Conservation (phyloP, 106 monocot genomes). For the Acanthochlamys bracteata region DNA sequence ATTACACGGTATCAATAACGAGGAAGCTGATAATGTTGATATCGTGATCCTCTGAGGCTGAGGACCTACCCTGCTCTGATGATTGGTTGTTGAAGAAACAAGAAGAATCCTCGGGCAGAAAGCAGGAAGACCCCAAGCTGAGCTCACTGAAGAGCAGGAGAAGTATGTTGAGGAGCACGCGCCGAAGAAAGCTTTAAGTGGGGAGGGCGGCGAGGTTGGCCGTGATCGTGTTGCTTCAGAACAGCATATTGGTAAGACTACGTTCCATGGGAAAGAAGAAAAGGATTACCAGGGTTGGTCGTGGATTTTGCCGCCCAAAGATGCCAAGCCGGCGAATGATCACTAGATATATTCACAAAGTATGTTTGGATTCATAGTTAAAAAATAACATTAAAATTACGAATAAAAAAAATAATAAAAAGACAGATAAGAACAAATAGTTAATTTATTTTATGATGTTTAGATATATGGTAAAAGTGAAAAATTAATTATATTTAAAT, state of each 20-base stretch:
- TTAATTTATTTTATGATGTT: no score
- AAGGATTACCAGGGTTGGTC: conserved; percentile 86
- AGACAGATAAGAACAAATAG: no score
- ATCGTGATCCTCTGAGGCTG: conserved; percentile 8
- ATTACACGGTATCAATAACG: conserved; percentile 30
- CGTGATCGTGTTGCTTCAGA: conserved; percentile 24
- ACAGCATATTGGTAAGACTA: conserved; percentile 57
- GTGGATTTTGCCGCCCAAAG: conserved; percentile 86
- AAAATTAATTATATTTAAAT: no score
- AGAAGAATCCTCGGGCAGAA: conserved; percentile 75
- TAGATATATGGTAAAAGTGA: no score
- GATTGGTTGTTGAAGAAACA: conserved; percentile 86
- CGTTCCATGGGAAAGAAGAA: conserved; percentile 97
- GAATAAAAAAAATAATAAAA: no score
- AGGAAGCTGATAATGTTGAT: not conserved
- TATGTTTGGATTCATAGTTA: no score
- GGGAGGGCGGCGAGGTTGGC: conserved; percentile 44
- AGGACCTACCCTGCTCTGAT: conserved; percentile 74
- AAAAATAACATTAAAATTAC: no score
- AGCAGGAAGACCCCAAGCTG: conserved; percentile 54
- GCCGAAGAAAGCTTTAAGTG: conserved; percentile 74
- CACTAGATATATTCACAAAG: conserved; percentile 97
- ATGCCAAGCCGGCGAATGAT: conserved; percentile 74
- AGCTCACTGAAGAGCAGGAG: conserved; percentile 95
- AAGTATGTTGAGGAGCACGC: conserved; percentile 95